Conservation (phyloP, 495 filamentous ascomycete genomes). For the Antarctomyces pellizariae region DNA sequence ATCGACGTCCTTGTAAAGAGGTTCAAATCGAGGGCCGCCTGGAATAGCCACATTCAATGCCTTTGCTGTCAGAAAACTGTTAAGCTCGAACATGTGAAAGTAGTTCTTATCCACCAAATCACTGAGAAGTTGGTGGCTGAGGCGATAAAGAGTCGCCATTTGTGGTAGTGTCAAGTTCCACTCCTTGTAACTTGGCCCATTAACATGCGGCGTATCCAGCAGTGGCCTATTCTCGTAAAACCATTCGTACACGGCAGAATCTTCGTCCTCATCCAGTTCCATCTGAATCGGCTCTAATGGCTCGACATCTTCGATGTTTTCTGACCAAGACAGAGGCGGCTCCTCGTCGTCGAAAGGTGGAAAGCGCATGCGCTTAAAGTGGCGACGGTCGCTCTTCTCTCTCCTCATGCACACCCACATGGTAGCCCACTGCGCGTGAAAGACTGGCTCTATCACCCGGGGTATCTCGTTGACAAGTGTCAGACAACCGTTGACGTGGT, state of each 20-base stretch:
- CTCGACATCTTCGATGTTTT: conserved; percentile 97
- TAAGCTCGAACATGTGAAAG: conserved; percentile 91
- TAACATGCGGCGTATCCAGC: conserved; percentile 78
- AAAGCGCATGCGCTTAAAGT: conserved; percentile 99
- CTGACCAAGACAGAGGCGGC: conserved; percentile 88
- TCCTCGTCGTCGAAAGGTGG: conserved; percentile 98
- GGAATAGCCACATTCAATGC: conserved; percentile 93
- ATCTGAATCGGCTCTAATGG: conserved; percentile 96
- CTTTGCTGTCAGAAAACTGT: conserved; percentile 91
- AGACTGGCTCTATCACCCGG: conserved; percentile 92
- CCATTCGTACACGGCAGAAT: conserved; percentile 81
- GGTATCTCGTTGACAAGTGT: conserved; percentile 95
- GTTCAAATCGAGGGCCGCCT: conserved; percentile 91
- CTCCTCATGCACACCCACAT: conserved; percentile 99
- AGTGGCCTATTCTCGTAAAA: conserved; percentile 92
- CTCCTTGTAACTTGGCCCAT: conserved; percentile 86
- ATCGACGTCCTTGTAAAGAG: conserved; percentile 95
- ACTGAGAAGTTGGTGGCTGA: conserved; percentile 76
- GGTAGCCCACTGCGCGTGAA: conserved; percentile 96
- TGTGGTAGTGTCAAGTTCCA: conserved; percentile 92
- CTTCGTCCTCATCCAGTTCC: conserved; percentile 94
- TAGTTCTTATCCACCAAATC: conserved; percentile 93
- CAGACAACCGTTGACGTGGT: conserved; percentile 94
- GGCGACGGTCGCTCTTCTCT: conserved; percentile 85
- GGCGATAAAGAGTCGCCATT: conserved; percentile 84